Percentiles rank a stretch among this genome's conserved stretches.
Conservation (phyloP, 2,329 filamentous ascomycete species). For the Neopestalotiopsis sp. region DNA sequence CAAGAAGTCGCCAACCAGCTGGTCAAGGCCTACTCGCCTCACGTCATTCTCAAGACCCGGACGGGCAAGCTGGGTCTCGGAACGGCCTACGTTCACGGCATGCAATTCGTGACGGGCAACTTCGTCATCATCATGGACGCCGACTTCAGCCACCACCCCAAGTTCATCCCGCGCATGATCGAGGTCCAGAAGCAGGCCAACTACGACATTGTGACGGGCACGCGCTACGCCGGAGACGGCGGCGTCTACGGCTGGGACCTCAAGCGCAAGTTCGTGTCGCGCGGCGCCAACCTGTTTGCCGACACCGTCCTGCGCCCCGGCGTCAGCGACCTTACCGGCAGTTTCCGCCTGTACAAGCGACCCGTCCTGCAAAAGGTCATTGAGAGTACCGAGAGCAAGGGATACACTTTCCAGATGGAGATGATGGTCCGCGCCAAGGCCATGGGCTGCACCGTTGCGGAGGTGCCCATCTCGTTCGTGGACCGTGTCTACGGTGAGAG, state of each 20-base stretch:
- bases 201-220: conserved; percentile 97
- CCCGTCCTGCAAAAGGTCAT: conserved; percentile 89
- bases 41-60: conserved; percentile 84
- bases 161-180: conserved; percentile 97
- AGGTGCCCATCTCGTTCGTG: conserved; percentile 96
- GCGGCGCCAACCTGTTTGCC: conserved; percentile 92
- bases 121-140: conserved; percentile 99
- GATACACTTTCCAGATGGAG: conserved; percentile 99
- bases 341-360: conserved; percentile 94
- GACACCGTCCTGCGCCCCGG: conserved; percentile 92
- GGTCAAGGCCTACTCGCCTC: conserved; percentile 80
- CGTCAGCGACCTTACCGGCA: conserved; percentile 94
- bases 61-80: conserved; percentile 96
- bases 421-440: conserved; percentile 98
- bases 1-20: conserved; percentile 90
- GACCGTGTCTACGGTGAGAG: conserved; percentile 94
- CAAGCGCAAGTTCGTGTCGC: conserved; percentile 83
- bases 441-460: conserved; percentile 91
- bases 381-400: conserved; percentile 88
- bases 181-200: conserved; percentile 74
- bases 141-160: conserved; percentile 98
- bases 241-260: conserved; percentile 98
- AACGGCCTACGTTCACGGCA: conserved; percentile 93
- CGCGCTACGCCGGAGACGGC: conserved; percentile 85
- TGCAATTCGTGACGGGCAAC: conserved; percentile 89